phyloP scores from a whole-genome alignment of 2,329 filamentous ascomycete genomes.

The Alternaria triticina region DNA sequence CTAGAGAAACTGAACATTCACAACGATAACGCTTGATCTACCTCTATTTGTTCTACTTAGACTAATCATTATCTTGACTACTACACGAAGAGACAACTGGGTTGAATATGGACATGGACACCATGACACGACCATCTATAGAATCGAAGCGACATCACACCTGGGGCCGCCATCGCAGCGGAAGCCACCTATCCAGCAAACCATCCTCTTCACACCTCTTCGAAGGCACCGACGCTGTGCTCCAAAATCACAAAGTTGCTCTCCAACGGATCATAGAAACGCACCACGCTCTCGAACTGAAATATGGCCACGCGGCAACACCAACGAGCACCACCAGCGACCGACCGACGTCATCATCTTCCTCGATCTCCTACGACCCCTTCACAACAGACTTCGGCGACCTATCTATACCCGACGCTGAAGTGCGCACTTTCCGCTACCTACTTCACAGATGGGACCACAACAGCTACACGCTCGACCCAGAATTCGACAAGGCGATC shows the following conservation, averaged over 20 bases:
- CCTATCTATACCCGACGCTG: constrained; percentile 21
- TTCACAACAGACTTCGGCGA: constrained; percentile 21
- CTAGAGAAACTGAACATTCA: neutral
- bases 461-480: neutral
- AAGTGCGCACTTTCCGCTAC: constrained; percentile 31
- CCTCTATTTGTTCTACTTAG: neutral
- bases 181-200: constrained; percentile 1
- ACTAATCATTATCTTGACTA: neutral
- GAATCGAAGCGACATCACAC: constrained; percentile 12
- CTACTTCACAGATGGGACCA: constrained; percentile 29
- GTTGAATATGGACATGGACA: neutral
- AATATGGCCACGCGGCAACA: constrained; percentile 4
- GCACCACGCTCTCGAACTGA: constrained; percentile 21
- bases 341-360: constrained; percentile 4
- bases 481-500: constrained; percentile 23
- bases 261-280: constrained; percentile 23
- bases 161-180: constrained; percentile 14
- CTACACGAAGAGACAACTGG: neutral
- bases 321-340: constrained; percentile 7
- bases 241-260: constrained; percentile 20
- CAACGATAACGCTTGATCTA: neutral
- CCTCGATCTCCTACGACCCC: constrained; percentile 16
- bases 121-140: constrained; percentile 10
- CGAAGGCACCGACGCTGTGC: constrained; percentile 23
- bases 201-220: constrained; percentile 3